Percentiles rank a stretch among this genome's conserved stretches.
phyloP scores from a whole-genome alignment of 345 rosid genomes.

The Jatropha curcas region DNA sequence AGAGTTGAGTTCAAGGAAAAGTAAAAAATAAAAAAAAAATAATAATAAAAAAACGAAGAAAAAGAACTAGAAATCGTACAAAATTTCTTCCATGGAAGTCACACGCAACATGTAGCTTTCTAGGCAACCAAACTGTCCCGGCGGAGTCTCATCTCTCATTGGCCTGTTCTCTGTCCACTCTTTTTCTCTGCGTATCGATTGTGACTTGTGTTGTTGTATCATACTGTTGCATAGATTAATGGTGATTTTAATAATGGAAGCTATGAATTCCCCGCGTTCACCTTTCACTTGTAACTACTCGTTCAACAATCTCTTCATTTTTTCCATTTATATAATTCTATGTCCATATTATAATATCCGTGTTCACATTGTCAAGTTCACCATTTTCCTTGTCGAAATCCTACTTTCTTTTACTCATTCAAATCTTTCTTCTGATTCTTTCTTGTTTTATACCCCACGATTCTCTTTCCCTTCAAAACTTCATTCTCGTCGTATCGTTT shows the following conservation, averaged over 20 bases:
- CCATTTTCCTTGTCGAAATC: not conserved
- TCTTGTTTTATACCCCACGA: not conserved
- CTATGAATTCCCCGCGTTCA: not conserved
- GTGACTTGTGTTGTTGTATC: too few relatives aligned
- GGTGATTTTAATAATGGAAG: not conserved
- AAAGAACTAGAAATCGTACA: not conserved
- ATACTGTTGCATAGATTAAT: not conserved
- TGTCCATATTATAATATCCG: not conserved
- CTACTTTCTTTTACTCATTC: slow-evolving; percentile 32
- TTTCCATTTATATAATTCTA: not conserved
- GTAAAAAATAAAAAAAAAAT: too few relatives aligned
- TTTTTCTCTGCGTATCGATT: not conserved
- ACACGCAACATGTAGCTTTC: not conserved
- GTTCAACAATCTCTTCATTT: not conserved
- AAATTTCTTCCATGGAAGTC: not conserved
- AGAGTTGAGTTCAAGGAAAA: too few relatives aligned
- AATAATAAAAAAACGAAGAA: too few relatives aligned
- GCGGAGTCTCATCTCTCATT: not conserved
- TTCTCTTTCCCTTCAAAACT: slow-evolving; percentile 3
- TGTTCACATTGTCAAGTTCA: not conserved
- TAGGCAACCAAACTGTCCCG: not conserved
- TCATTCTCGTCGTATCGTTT: not conserved
- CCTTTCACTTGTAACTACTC: not conserved
- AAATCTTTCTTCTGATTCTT: not conserved
- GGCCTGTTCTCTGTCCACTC: not conserved